Conservation (phyloP, 2,329 filamentous ascomycete species). For the Arthrocladium fulminans region DNA sequence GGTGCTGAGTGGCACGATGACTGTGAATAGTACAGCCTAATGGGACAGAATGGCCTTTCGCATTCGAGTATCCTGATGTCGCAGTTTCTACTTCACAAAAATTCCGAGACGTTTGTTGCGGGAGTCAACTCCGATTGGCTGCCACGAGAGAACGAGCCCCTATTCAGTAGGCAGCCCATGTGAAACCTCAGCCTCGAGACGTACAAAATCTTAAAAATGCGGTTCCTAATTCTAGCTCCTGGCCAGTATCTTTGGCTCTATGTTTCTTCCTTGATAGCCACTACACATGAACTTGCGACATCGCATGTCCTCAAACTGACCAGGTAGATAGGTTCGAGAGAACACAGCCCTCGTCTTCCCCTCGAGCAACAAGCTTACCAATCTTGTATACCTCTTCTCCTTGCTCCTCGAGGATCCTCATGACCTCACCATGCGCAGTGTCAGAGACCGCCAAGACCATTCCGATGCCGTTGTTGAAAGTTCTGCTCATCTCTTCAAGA, state of each 20-base stretch:
- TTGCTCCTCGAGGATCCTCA: slow-evolving; percentile 50
- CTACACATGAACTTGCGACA: no score
- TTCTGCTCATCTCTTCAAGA: slow-evolving; percentile 72
- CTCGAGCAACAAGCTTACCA: slow-evolving; percentile 58
- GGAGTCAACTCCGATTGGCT: slow-evolving; percentile 2
- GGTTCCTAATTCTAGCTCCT: no score
- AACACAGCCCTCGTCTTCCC: slow-evolving; percentile 48
- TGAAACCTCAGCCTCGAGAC: no score
- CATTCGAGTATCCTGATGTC: background rate
- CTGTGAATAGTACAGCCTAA: no score
- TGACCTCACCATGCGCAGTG: slow-evolving; percentile 53
- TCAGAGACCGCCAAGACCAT: slow-evolving; percentile 80
- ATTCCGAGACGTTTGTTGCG: no score
- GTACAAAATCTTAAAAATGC: no score
- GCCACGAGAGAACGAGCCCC: background rate
- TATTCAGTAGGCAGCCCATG: background rate
- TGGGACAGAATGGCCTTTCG: no score
- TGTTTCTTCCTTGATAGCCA: no score
- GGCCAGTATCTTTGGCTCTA: no score
- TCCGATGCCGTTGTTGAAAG: slow-evolving; percentile 90
- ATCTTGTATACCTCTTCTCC: slow-evolving; percentile 73
- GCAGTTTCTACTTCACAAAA: background rate
- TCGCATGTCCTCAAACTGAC: slow-evolving; percentile 14
- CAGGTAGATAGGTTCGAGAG: slow-evolving; percentile 51
- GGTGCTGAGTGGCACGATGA: no score